Evolutionary conservation across 345 rosid genomes (phyloP), one percentile per base, ranked within the genome.

Genomic region (Camelina neglecta): DNA sequence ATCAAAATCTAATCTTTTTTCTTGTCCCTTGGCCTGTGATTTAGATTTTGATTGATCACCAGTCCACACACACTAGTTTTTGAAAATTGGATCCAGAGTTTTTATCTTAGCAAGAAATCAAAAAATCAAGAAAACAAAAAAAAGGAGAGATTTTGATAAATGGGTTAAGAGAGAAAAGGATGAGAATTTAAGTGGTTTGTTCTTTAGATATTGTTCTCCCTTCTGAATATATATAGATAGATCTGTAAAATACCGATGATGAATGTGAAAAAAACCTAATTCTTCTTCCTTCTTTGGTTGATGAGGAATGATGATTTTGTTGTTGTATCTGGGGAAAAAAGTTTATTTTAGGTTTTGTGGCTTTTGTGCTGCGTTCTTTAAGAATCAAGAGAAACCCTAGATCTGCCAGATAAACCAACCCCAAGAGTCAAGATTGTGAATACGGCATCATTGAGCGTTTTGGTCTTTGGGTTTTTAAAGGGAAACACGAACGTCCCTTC

Each of bases 301-400:
- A 29, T 29, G 31, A 29, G 5, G 31, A 29, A 29, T 74, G 65
- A 69, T 67, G 81, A 55, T 49, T 56, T 60, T 69, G 61, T 59
- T 39, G 29, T 26, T 26, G 36, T 63, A 11, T 51, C 60, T 75
- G 58, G 62, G 29, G 31, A 29, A 74, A 56, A 49, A 55, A 26
- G 3, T 38, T 55, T 55, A 16, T 42, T 29, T 60, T 60, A 67
- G 78, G 67, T 66, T 20, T 48, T 67, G 73, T 24, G 82, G 79
- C 60, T 63, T 75, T 47, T 65, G 38, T 65, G 38, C 47, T 65
- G 39, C 48, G 69, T 66, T 77, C 60, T 29, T 73, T 1, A 78
- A 71, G 59, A 60, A 48, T 39, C 58, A 60, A 64, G 76, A 50
- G 63, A 81, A 84, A 89, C 92, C 94, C 90, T 87, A 86, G 86